Percentiles rank a stretch among this genome's conserved stretches.
Evolutionary conservation across 352 stramenopile species (phyloP).

Genomic region (Pythium coloratum): DNA sequence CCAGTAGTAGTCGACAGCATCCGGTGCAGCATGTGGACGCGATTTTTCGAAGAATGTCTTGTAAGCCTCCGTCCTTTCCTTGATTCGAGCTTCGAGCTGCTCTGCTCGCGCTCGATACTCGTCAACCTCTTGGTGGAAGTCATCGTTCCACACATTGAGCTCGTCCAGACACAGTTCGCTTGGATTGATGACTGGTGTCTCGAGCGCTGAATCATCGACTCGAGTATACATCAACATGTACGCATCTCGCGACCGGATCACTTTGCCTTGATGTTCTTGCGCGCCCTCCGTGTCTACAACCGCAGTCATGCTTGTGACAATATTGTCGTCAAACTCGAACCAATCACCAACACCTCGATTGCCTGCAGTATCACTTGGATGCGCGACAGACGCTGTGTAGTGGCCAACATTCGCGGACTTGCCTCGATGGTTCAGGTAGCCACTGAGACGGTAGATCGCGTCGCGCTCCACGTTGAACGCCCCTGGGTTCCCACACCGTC

Average conservation of each 20-base stretch:
- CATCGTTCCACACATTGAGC: constrained; percentile 50
- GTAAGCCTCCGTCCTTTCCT: constrained; percentile 54
- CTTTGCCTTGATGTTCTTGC: constrained; percentile 53
- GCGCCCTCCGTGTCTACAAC: constrained; percentile 38
- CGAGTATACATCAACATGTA: constrained; percentile 88
- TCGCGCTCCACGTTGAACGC: constrained; percentile 41
- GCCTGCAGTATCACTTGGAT: constrained; percentile 30
- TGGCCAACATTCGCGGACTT: constrained; percentile 82
- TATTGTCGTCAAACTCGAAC: constrained; percentile 85
- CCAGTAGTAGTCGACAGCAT: constrained; percentile 56
- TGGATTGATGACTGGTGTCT: neutral
- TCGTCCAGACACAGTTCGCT: constrained; percentile 38
- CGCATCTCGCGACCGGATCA: constrained; percentile 72
- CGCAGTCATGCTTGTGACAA: constrained; percentile 54
- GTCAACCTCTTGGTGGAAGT: constrained; percentile 49
- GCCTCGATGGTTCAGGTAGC: constrained; percentile 81
- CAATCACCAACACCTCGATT: constrained; percentile 35
- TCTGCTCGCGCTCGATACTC: constrained; percentile 47
- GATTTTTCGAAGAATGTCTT: constrained; percentile 62
- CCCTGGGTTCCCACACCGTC: constrained; percentile 39
- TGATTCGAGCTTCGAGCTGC: constrained; percentile 51
- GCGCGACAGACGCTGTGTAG: constrained; percentile 82
- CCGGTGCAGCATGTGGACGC: constrained; percentile 39
- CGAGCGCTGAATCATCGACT: constrained; percentile 31
- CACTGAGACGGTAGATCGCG: constrained; percentile 68